Evolutionary conservation across 306 rosid species (phyloP), one percentile per base, ranked within the genome.

Genomic region (Castanea crenata): DNA sequence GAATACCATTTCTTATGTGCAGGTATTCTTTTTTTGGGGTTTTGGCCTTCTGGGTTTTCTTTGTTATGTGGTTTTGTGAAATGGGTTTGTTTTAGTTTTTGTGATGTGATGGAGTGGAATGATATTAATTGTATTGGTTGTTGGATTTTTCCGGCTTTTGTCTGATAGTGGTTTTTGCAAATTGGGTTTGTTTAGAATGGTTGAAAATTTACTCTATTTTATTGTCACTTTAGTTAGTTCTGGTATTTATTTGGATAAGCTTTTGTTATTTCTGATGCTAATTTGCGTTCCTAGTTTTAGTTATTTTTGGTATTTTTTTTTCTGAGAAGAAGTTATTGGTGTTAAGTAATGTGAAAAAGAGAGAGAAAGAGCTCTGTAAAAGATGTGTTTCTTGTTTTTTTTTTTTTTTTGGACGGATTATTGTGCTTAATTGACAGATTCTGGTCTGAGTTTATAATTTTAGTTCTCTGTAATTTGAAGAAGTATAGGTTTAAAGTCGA

Each of bases 1-100:
- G 46, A 94, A 92, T 62, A 90, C 98, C 64, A 89, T 89, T 9
- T 78, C 97, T 0, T 94, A 86, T 76, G 88, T 92, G 3, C 97
- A 93, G 97, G 97, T 89, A 72, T 23, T 7, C 55, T 4, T 12
- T 49, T 49, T 10, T 49, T 12, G 54, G 7, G 56, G 35, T 44
- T 49, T 19, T 61, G 59, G 16, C 20, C 70, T 74, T 57, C 20
- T 38, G 27, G 25, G 38, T 51, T 71, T 52, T 41, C 56, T 56
- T 57, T 23, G 6, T 18, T 9, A 12, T 61, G 23, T 32, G 5
- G 20, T 38, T 32, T 63, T 63, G 11, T n/a, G 25, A 12, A 61
- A 56, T 21, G 57, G 58, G 55, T 34, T 64, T 15, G 9, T 64
- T 41, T 19, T 6, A 59, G 3, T 29, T 20, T 59, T 7, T 59